Conservation (phyloP, 2,329 filamentous ascomycete genomes). For the Stachybotrys chlorohalonatus region DNA sequence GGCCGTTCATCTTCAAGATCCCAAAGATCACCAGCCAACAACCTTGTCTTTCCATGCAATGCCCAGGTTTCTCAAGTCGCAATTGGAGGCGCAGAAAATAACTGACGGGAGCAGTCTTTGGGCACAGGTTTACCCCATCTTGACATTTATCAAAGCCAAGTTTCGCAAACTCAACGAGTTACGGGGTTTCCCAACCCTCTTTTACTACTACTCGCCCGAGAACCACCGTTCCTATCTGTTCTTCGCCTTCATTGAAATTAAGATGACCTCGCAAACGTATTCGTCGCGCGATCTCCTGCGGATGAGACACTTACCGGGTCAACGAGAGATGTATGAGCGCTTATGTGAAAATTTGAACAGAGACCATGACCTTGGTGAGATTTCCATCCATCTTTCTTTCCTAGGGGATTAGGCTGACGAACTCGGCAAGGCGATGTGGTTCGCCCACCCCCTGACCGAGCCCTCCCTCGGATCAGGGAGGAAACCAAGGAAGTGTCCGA, state of each 20-base stretch:
- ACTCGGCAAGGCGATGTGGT: slow-evolving; percentile 19
- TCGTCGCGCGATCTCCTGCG: slow-evolving; percentile 34
- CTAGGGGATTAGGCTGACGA: slow-evolving; percentile 1
- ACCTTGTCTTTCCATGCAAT: slow-evolving; percentile 7
- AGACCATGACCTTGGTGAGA: slow-evolving; percentile 32
- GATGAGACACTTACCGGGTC: slow-evolving; percentile 16
- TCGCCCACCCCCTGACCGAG: slow-evolving; percentile 14
- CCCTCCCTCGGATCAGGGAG: slow-evolving; percentile 18
- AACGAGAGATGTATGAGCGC: slow-evolving; percentile 15
- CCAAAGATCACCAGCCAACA: slow-evolving; percentile 12
- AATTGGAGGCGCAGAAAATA: slow-evolving; percentile 16
- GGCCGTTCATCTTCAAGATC: slow-evolving; percentile 17
- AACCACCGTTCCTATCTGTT: slow-evolving; percentile 28
- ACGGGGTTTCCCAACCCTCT: slow-evolving; percentile 26
- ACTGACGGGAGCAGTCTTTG: slow-evolving; percentile 19
- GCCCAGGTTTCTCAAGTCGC: slow-evolving; percentile 15
- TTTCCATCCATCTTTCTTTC: not conserved
- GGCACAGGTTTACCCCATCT: slow-evolving; percentile 20
- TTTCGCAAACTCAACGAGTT: slow-evolving; percentile 7
- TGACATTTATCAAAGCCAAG: slow-evolving; percentile 22
- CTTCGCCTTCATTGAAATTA: slow-evolving; percentile 27
- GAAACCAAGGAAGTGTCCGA: slow-evolving; percentile 8
- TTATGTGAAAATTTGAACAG: slow-evolving; percentile 24
- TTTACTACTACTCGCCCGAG: slow-evolving; percentile 25
- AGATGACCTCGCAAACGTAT: slow-evolving; percentile 35